A percentile compares a stretch with the other conserved stretches of the same genome.
phyloP scores from a whole-genome alignment of 192 early-diverging fungal genomes.

The Coemansia sp. region DNA sequence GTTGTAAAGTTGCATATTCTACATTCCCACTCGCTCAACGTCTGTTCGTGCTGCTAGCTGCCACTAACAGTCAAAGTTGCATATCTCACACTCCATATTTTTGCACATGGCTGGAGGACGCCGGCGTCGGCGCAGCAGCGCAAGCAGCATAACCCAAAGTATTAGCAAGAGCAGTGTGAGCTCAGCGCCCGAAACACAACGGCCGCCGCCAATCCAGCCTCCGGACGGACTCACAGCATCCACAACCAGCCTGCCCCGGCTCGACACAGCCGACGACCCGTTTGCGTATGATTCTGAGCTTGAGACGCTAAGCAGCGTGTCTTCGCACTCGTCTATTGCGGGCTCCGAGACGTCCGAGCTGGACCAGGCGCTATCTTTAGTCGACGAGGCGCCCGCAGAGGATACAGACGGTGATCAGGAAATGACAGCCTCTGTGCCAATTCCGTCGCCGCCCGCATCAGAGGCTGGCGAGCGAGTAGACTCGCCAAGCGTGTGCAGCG shows the following conservation, averaged over 20 bases:
- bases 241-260: constrained; percentile 4
- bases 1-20: too few relatives aligned
- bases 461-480: neutral
- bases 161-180: neutral
- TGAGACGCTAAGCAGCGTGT: constrained; percentile 54
- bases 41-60: too few relatives aligned
- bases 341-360: constrained; percentile 28
- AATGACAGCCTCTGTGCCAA: too few relatives aligned
- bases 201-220: neutral
- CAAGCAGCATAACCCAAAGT: constrained; percentile 9
- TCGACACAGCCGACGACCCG: constrained; percentile 38
- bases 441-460: too few relatives aligned
- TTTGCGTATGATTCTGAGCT: constrained; percentile 55
- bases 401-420: neutral
- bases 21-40: too few relatives aligned
- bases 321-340: constrained; percentile 50
- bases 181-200: neutral
- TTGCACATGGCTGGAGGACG: constrained; percentile 18
- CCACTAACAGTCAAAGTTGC: too few relatives aligned
- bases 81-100: neutral
- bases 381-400: neutral
- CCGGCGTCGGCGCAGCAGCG: constrained; percentile 31
- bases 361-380: constrained; percentile 14
- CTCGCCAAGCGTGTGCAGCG: constrained; percentile 12
- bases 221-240: neutral